Evolutionary conservation across 495 filamentous ascomycete genomes (phyloP).

Genomic region (Xylaria flabelliformis): DNA sequence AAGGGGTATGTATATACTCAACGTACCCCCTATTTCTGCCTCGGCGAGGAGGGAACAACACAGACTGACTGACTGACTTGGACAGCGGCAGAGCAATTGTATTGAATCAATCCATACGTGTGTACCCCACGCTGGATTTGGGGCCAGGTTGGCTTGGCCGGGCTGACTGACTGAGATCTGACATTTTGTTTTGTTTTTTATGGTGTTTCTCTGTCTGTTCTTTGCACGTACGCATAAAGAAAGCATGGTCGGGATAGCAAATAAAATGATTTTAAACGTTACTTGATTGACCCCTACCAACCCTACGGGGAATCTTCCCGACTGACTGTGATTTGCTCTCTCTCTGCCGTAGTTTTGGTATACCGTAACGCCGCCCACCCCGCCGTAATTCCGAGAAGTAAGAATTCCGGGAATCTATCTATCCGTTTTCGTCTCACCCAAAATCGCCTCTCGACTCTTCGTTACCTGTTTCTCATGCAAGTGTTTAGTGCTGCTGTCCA

Average conservation of each 20-base stretch:
- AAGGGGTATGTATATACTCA: slow-evolving; percentile 7
- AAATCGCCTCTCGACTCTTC: background rate
- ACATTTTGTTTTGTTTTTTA: slow-evolving; percentile 34
- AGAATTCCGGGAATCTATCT: background rate
- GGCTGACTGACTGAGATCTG: background rate
- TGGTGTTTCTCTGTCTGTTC: slow-evolving; percentile 33
- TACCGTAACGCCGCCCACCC: slow-evolving; percentile 6
- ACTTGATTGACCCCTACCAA: background rate
- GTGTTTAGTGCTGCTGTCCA: background rate
- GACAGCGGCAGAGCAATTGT: slow-evolving; percentile 34
- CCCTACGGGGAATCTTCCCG: background rate
- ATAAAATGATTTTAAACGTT: slow-evolving; percentile 38
- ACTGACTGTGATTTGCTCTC: background rate
- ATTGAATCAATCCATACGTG: slow-evolving; percentile 30
- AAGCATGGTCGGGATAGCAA: slow-evolving; percentile 43
- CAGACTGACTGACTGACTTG: slow-evolving; percentile 3
- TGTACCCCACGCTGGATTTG: slow-evolving; percentile 27
- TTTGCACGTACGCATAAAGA: slow-evolving; percentile 30
- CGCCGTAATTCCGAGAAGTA: background rate
- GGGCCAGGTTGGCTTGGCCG: slow-evolving; percentile 16
- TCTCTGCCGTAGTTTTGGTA: background rate
- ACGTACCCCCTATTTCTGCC: background rate
- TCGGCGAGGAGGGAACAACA: background rate
- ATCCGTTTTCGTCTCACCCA: background rate
- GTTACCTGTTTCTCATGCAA: background rate